Evolutionary conservation across 352 stramenopile species (phyloP), one percentile per base, ranked within the genome.

Genomic region (Albugo candida): DNA sequence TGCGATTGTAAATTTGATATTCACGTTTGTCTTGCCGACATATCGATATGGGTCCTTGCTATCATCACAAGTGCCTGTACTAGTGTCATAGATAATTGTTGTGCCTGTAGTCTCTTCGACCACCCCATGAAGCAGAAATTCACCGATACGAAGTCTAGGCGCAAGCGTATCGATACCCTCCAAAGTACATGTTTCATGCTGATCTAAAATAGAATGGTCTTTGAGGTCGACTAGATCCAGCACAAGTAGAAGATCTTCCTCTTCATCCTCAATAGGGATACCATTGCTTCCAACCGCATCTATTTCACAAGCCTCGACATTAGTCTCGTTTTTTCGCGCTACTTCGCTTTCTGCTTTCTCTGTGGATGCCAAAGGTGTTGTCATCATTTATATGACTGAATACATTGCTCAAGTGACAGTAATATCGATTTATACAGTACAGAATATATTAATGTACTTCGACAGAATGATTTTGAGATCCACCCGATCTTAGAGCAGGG

Each of bases 51-150:
- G 20, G 50, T 86, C 82, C 44, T 58, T 61, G 36, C 66, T 65
- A 21, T 64, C 49, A 0, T 64, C 46, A 5, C 55, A 58, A 36
- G 48, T 59, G 20, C 63, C 64, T 39, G 53, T 67, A 49, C 65
- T 70, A 13, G 67, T 83, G 52, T 83, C 74, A 53, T 83, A 86
- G 39, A 83, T 83, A 55, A 71, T 83, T 24, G 62, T 81, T n/a
- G 74, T 86, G 24, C 74, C 74, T 13, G 83, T 66, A 0, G 70
- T 83, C 55, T 86, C 74, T 41, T 83, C 69, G 14, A 86, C 41
- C 31, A 77, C 60, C 0, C 74, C 74, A 47, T 86, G 58, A 24
- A 86, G 57, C 36, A 53, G 56, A 46, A 83, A 86, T 53, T 83
- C 74, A 47, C 70, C 74, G 41, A 86, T 83, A 45, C 59, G 56